These are phyloP conservation scores for Biscogniauxia marginata DNA, from an alignment of 2,329 filamentous ascomycete genomes.

Conservation along the genomic window DNA sequence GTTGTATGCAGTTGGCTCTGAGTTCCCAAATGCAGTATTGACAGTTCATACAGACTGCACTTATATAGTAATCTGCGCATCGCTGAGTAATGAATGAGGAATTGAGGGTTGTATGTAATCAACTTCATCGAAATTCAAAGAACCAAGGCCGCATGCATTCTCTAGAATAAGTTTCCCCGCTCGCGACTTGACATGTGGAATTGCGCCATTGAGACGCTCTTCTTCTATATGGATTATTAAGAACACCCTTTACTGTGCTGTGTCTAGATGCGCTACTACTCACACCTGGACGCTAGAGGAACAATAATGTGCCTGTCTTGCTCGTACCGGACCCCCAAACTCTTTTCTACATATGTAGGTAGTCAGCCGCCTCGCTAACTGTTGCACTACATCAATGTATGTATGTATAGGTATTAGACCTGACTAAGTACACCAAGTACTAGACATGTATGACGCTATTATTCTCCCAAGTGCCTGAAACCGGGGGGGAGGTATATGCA, in stretches of 20 bases:
- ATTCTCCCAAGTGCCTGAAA: neutral
- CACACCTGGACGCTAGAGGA: neutral
- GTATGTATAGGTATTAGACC: neutral
- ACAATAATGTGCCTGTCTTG: neutral
- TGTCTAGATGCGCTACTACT: neutral
- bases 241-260: neutral
- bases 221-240: neutral
- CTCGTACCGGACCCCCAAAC: too few relatives aligned
- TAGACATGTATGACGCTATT: neutral
- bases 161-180: neutral
- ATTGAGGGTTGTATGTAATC: neutral
- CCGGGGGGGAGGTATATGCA: neutral
- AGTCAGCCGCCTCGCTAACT: neutral
- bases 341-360: too few relatives aligned
- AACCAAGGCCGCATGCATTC: neutral
- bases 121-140: neutral
- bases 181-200: too few relatives aligned
- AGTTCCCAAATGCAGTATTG: neutral
- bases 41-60: neutral
- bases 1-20: too few relatives aligned
- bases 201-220: too few relatives aligned
- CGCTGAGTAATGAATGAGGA: neutral
- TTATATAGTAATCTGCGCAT: neutral
- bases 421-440: too few relatives aligned
- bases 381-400: too few relatives aligned